A percentile compares a stretch with the other conserved stretches of the same genome.
phyloP scores from a whole-genome alignment of 305 asterid species.

The Ilex paraguariensis region DNA sequence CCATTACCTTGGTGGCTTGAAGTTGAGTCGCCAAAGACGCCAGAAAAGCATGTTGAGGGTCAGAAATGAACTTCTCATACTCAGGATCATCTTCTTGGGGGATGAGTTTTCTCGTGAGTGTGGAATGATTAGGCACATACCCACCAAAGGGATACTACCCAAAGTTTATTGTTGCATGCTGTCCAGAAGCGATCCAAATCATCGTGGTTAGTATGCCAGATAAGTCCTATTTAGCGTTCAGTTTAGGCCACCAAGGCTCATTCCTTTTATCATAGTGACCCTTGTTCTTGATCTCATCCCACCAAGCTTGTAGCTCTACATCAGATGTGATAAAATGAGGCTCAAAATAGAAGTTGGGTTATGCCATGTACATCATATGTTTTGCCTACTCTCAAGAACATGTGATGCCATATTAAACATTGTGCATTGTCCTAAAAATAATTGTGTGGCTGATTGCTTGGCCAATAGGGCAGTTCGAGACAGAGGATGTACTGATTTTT shows the following conservation, averaged over 20 bases:
- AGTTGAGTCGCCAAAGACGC: slow-evolving; percentile 80
- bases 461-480: too few relatives aligned
- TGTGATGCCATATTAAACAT: too few relatives aligned
- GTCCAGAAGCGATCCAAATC: slow-evolving; percentile 79
- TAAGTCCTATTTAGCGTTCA: slow-evolving; percentile 53
- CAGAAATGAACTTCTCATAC: slow-evolving; percentile 50
- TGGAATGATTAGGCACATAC: slow-evolving; percentile 69
- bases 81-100: slow-evolving; percentile 43
- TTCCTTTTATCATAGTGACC: slow-evolving; percentile 63
- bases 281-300: slow-evolving; percentile 68
- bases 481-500: too few relatives aligned
- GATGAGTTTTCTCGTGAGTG: slow-evolving; percentile 63
- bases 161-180: slow-evolving; percentile 81
- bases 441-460: too few relatives aligned
- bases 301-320: slow-evolving; percentile 79
- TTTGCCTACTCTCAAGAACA: too few relatives aligned
- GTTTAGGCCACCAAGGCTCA: slow-evolving; percentile 85
- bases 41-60: slow-evolving; percentile 66
- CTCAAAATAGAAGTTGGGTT: slow-evolving; percentile 53
- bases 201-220: slow-evolving; percentile 53
- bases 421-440: too few relatives aligned
- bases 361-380: too few relatives aligned
- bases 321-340: slow-evolving; percentile 51
- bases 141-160: slow-evolving; percentile 87
- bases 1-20: slow-evolving; percentile 82